Percentiles rank a stretch among this genome's conserved stretches.
Conservation (phyloP, 2,329 filamentous ascomycete genomes). For the Beauveria asiatica region DNA sequence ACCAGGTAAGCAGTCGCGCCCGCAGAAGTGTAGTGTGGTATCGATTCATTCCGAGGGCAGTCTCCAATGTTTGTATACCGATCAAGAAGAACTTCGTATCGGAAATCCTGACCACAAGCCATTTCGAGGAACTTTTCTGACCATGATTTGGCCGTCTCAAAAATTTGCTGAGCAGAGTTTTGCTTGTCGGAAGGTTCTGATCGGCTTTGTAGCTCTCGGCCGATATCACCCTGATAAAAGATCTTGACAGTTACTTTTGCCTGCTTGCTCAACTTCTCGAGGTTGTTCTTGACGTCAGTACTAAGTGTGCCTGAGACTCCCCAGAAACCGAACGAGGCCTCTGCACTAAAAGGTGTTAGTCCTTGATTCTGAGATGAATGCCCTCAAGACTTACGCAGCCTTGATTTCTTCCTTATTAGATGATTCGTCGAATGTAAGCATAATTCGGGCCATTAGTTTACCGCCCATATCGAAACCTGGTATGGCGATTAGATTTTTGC, state of each 20-base stretch:
- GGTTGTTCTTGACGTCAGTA: not conserved
- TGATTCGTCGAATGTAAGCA: not conserved
- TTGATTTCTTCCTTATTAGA: not conserved
- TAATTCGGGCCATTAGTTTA: not conserved
- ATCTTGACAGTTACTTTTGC: not conserved
- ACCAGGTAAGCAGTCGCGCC: not conserved
- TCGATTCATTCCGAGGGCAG: not conserved
- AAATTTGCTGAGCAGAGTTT: not conserved
- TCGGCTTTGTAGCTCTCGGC: not conserved
- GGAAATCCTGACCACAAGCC: not conserved
- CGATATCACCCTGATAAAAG: not conserved
- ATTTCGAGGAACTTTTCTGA: not conserved
- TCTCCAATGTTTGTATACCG: not conserved
- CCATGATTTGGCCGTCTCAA: not conserved
- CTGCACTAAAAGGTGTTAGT: not conserved
- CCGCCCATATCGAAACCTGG: not conserved
- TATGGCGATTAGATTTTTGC: not conserved
- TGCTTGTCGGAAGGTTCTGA: not conserved
- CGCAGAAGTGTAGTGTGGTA: not conserved
- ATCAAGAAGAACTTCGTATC: not conserved
- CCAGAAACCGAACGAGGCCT: not conserved
- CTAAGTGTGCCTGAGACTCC: not conserved
- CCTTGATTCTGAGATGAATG: not conserved
- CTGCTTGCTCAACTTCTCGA: not conserved
- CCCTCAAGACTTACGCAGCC: not conserved